These are phyloP conservation scores for Oropetium thomaeum DNA, from an alignment of 176 grass and related monocot species.

Conservation along the genomic window DNA sequence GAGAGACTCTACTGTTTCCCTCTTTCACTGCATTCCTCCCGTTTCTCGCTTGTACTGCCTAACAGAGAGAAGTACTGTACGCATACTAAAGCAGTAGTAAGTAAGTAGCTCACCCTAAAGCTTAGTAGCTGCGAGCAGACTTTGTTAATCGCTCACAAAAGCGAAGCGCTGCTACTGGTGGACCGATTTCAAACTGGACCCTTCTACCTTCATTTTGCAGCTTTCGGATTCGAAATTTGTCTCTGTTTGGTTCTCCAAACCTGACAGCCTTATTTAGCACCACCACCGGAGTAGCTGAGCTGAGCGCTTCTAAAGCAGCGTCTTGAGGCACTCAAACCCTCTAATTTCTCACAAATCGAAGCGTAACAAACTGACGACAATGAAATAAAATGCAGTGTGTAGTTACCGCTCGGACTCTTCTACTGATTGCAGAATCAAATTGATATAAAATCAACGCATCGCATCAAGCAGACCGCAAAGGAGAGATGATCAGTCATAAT, in stretches of 20 bases:
- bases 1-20: not conserved
- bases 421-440: slow-evolving; percentile 11
- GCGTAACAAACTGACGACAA: not conserved
- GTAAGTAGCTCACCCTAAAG: slow-evolving; percentile 19
- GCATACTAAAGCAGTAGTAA: not conserved
- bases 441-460: not conserved
- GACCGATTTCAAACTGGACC: not conserved
- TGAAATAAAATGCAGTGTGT: not conserved
- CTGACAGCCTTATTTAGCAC: not conserved
- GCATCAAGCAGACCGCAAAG: not conserved
- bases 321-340: not conserved
- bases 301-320: not conserved
- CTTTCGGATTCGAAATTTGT: slow-evolving; percentile 25
- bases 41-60: not conserved
- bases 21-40: not conserved
- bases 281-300: not conserved
- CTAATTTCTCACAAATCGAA: slow-evolving; percentile 7
- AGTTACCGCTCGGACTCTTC: not conserved
- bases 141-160: not conserved
- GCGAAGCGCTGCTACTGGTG: not conserved
- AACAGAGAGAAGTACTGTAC: not conserved
- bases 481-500: not conserved
- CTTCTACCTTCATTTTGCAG: not conserved
- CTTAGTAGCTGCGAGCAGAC: not conserved
- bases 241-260: slow-evolving; percentile 20